Evolutionary conservation across 164 flowering plant species (phyloP).

Genomic region (Annona cherimola): DNA sequence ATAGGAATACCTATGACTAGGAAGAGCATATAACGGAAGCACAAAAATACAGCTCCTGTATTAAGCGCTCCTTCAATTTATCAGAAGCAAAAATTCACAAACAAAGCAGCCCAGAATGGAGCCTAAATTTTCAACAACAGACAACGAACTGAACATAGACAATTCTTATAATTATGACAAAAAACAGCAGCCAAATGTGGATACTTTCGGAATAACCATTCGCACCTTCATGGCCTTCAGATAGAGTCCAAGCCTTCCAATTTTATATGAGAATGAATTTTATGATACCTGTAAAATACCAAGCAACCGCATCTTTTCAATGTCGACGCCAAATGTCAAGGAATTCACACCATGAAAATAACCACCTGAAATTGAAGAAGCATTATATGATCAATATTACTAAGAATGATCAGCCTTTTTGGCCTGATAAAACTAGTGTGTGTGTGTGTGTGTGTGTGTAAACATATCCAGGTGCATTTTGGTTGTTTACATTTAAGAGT

Average conservation of each 20-base stretch:
- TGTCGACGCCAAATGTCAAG: conserved; percentile 69
- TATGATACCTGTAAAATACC: conserved; percentile 69
- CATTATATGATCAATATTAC: not conserved
- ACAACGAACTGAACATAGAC: too few relatives aligned
- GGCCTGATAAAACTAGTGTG: not conserved
- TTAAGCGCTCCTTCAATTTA: too few relatives aligned
- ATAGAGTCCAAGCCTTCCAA: not conserved
- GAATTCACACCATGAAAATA: conserved; percentile 60
- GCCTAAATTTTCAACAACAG: too few relatives aligned
- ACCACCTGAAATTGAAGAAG: conserved; percentile 49
- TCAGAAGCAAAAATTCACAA: too few relatives aligned
- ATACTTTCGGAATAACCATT: too few relatives aligned
- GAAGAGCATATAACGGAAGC: too few relatives aligned
- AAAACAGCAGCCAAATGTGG: too few relatives aligned
- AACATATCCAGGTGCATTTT: not conserved
- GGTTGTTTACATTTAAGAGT: not conserved
- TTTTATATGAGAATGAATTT: not conserved
- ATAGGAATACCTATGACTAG: too few relatives aligned
- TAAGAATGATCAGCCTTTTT: not conserved
- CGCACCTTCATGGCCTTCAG: not conserved
- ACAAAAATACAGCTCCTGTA: too few relatives aligned
- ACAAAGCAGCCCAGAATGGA: too few relatives aligned
- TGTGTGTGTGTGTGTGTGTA: not conserved
- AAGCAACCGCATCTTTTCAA: conserved; percentile 51
- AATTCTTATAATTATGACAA: too few relatives aligned